Evolutionary conservation across 106 monocot genomes (phyloP).

Genomic region (Dendrobium nobile): DNA sequence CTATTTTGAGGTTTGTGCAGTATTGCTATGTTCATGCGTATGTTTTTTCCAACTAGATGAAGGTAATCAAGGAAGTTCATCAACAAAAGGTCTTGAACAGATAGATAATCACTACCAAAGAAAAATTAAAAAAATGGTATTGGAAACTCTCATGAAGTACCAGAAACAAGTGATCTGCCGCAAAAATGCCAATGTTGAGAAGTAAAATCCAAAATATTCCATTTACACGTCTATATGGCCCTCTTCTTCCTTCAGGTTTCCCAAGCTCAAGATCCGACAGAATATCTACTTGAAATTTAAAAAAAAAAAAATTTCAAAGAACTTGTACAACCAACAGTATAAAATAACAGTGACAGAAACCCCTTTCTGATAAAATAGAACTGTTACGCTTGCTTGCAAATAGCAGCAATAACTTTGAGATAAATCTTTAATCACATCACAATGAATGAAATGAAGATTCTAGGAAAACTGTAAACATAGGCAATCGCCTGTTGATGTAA

Average conservation of each 20-base stretch:
- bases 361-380: neutral
- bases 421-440: neutral
- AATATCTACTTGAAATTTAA: constrained; percentile 24
- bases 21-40: neutral
- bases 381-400: neutral
- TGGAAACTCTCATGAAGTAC: constrained; percentile 16
- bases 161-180: constrained; percentile 83
- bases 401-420: neutral
- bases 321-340: neutral
- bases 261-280: constrained; percentile 63
- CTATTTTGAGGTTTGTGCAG: neutral
- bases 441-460: neutral
- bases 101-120: neutral
- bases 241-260: constrained; percentile 40
- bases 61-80: neutral
- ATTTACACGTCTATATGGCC: constrained; percentile 43
- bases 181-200: constrained; percentile 73
- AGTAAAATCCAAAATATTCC: constrained; percentile 96
- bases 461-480: neutral
- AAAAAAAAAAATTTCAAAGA: neutral
- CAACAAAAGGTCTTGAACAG: neutral
- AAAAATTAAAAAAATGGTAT: neutral
- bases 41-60: neutral
- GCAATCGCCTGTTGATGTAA: neutral
- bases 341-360: neutral